Base-by-base conservation (phyloP, 2,329 filamentous ascomycete species). In the Colletotrichum nymphaeae region DNA sequence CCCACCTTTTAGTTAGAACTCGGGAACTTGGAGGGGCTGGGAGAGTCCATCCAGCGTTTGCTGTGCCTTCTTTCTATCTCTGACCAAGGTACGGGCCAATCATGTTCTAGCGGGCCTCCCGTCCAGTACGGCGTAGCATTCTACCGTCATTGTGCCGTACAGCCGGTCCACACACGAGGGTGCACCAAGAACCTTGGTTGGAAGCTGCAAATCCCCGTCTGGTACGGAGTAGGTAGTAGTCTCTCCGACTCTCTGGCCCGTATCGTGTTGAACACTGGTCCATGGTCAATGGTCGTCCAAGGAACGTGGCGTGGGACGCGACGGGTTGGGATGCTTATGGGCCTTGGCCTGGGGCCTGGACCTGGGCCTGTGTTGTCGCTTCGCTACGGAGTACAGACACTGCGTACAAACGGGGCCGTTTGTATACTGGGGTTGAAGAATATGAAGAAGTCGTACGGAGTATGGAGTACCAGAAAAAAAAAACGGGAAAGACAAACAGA, bases 81-180 rank as follows among this genome's bases (percentile, higher is more conserved):
- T 69, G 60, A 60, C 59, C 24, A 19, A 30, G 6, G 49, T 28
- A 37, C 65, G 67, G 58, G 24, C 55, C 59, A 64, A 60, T 73
- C 30, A 69, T 35, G 35, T 42, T 22, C 19, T 52, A 24, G 35
- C 46, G 28, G 46, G 42, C 60, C n/a, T 46, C 42, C 42, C 42
- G 42, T 49, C 42, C 42, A 49, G 42, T 49, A 49, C 42, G 42
- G 42, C 24, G 65, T 46, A 19, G 35, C 53, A 62, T 32, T 59
- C 19, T 63, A 32, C 30, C 35, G 56, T 71, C 52, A 49, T 46
- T 62, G 62, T 62, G 66, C 67, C 62, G 71, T 49, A 52, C 46
- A 53, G 24, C 62, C 67, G 71, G 49, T 73, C 71, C 71, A 73
- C 67, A 56, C 22, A 56, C 53, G 19, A 56, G 53, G 53, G 22